Base-by-base conservation (phyloP, 108 stramenopile genomes). In the Nitzschia sp. region DNA sequence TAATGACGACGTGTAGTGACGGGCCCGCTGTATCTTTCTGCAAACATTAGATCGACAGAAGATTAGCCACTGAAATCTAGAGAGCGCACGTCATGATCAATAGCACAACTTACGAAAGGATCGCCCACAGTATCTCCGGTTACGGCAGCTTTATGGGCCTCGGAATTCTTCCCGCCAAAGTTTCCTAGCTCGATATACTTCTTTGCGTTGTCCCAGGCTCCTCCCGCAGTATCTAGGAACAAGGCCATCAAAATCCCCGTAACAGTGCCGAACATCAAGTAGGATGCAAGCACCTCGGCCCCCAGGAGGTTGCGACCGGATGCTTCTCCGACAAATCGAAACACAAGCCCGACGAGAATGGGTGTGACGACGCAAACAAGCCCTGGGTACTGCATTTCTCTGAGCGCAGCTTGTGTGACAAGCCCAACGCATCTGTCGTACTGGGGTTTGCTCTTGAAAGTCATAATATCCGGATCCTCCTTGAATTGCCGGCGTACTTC, bases 141-240 rank as follows among this genome's bases (percentile, higher is more conserved):
- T 67, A 98, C 97, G 49, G 96, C 96, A 65, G 97, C 97, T 86
- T 98, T 96, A 79, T 95, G 94, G 76, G 88, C 87, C 66, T 96
- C 94, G 42, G 89, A 88, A 53, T 94, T 95, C 92, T 97, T 96
- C 34, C 68, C 82, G 68, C 95, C 95, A 17, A 90, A 78, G 57
- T 84, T 63, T 42, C 76, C 81, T 76, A 90, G 89, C 80, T 98
- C 98, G 76, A 97, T 97, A 86, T 94, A 97, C 84, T 98, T 98
- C 86, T 98, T 98, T 66, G 98, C 96, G 68, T 98, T 98, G 68
- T 98, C 98, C 98, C 98, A 98, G 19, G 98, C 98, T 68, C 98
- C 98, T 31, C 98, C 98, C 58, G 96, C 92, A 89, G 97, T 98
- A 66, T 95, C 96, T 94, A 97, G 97, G 54, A 95, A 96, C 68